Evolutionary conservation across 2,329 filamentous ascomycete species (phyloP), one percentile per base, ranked within the genome.

Genomic region (Pseudogymnoascus sp.): DNA sequence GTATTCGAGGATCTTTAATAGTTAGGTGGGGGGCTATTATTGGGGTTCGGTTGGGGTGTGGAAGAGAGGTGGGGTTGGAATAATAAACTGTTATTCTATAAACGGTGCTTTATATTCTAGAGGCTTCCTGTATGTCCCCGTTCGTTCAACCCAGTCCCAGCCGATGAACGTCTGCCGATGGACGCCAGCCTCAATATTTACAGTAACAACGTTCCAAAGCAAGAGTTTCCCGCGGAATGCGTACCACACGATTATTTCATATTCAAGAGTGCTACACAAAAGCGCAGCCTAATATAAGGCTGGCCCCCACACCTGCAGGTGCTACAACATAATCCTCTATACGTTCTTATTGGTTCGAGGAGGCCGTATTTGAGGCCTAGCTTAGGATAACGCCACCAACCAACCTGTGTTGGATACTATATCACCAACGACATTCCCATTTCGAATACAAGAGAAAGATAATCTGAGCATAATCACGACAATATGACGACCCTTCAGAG

Each of bases 1-100:
- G 64, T 94, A 94, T 72, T 92, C 88, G 61, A 82, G 89, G 66
- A 92, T 94, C 59, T 94, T 94, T 70, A 94, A 94, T 73, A 92
- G 88, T 67, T 92, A 68, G 74, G 62, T 68, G 65, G 56, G 35
- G 12, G 33, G 33, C 30, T 37, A 35, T 23, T 37, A 35, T 35
- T 57, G 37, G 12, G 13, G 30, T 57, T 28, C 15, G 8, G 26
- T 3, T 15, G 1, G 23, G 8, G 37, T 3, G 12, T 39, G 37
- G 37, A n/a, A n/a, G n/a, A 39, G 37, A 21, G 4, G 15, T 10
- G n/a, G 26, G 18, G n/a, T 12, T 15, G 23, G 45, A n/a, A 30
- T 18, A 10, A 30, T 26, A 52, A n/a, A 52, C 30, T 52, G 21
- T 48, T 28, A 28, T 8, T n/a, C 5, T 23, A 13, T 3, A 12